Evolutionary conservation across 257 asterid genomes (phyloP).

Genomic region (Solanum clarkiae): DNA sequence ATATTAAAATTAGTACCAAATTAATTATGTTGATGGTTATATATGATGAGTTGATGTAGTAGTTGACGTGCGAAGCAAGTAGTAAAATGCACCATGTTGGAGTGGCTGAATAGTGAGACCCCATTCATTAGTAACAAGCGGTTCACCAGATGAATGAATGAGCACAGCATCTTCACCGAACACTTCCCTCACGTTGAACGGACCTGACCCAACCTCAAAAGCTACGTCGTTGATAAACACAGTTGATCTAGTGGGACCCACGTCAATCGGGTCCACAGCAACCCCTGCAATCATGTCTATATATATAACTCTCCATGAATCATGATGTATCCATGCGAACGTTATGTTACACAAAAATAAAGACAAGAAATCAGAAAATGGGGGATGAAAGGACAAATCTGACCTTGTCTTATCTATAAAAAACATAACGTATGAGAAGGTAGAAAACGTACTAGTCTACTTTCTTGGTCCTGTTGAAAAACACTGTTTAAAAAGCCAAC

Average conservation of each 20-base stretch:
- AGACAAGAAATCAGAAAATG: conserved; percentile 9
- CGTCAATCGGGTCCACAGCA: background rate
- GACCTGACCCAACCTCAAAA: conserved; percentile 62
- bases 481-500: background rate
- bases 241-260: conserved; percentile 37
- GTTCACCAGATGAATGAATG: conserved; percentile 66
- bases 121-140: conserved; percentile 72
- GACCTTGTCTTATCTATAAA: conserved; percentile 23
- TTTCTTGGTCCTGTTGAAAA: background rate
- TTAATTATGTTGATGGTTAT: conserved; percentile 8
- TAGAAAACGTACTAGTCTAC: background rate
- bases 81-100: conserved; percentile 69
- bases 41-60: conserved; percentile 12
- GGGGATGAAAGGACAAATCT: conserved; percentile 31
- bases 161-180: conserved; percentile 81
- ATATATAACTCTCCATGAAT: background rate
- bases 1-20: conserved; percentile 22
- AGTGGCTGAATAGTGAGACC: conserved; percentile 68
- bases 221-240: conserved; percentile 86
- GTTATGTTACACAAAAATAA: conserved; percentile 11
- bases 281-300: conserved; percentile 24
- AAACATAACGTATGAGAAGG: conserved; percentile 6
- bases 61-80: conserved; percentile 46
- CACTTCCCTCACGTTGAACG: conserved; percentile 63
- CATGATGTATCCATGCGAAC: conserved; percentile 46